Percentiles rank a stretch among this genome's conserved stretches.
phyloP scores from a whole-genome alignment of 441 rosid genomes.

The Gossypium gossypioides region DNA sequence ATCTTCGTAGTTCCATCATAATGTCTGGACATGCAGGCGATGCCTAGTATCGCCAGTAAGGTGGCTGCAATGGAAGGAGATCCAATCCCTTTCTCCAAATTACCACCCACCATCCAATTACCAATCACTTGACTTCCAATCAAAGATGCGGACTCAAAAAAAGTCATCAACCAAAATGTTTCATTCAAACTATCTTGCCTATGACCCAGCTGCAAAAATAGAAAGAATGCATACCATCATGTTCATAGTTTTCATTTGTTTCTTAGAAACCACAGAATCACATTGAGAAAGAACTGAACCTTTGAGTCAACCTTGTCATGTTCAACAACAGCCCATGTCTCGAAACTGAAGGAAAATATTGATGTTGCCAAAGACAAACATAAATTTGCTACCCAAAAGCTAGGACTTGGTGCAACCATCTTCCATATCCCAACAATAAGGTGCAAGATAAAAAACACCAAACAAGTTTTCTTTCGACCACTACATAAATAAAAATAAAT shows the following conservation, averaged over 20 bases:
- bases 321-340: slow-evolving; percentile 73
- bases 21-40: slow-evolving; percentile 36
- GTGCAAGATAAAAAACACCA: slow-evolving; percentile 61
- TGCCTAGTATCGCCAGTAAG: slow-evolving; percentile 42
- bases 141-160: slow-evolving; percentile 64
- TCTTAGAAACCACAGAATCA: neutral
- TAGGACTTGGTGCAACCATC: slow-evolving; percentile 44
- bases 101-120: slow-evolving; percentile 51
- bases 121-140: slow-evolving; percentile 69
- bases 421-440: slow-evolving; percentile 64
- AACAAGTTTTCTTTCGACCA: slow-evolving; percentile 67
- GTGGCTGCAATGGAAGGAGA: slow-evolving; percentile 38
- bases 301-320: slow-evolving; percentile 57
- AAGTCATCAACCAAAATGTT: slow-evolving; percentile 82
- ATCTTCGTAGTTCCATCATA: slow-evolving; percentile 43
- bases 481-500: slow-evolving; percentile 28
- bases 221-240: slow-evolving; percentile 4
- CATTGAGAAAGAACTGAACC: neutral
- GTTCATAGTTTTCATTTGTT: neutral
- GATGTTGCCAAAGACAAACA: slow-evolving; percentile 68
- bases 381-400: slow-evolving; percentile 46
- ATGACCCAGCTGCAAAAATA: slow-evolving; percentile 60
- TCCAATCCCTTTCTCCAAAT: slow-evolving; percentile 34
- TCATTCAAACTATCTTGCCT: slow-evolving; percentile 62
- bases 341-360: slow-evolving; percentile 63